Conservation (phyloP, 1,284 basidiomycete species). For the Neonothopanus nambi region DNA sequence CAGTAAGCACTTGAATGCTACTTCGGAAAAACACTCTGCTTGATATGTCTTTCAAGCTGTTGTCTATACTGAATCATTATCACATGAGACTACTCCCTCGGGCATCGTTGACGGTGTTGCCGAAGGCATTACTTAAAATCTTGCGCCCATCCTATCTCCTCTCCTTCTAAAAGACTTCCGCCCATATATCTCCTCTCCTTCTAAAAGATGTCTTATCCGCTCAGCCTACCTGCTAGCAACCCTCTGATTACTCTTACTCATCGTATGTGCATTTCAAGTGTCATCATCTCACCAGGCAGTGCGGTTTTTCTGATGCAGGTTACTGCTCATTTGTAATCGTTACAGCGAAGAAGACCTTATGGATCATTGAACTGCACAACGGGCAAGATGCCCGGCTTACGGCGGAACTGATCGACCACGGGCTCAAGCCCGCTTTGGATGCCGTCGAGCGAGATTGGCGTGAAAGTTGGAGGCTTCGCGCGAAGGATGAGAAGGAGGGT, state of each 20-base stretch:
- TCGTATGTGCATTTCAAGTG: conserved; percentile 42
- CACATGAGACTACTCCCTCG: background rate
- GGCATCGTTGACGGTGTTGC: no score
- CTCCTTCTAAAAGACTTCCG: no score
- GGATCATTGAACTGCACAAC: conserved; percentile 79
- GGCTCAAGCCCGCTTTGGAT: conserved; percentile 73
- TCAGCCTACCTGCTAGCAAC: conserved; percentile 44
- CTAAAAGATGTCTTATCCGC: conserved; percentile 44
- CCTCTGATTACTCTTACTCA: conserved; percentile 65
- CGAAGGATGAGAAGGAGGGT: conserved; percentile 45
- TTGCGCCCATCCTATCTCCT: no score
- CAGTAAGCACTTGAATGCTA: no score
- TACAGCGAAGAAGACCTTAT: conserved; percentile 56
- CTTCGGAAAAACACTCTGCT: no score
- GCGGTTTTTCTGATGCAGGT: no score
- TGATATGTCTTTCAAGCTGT: background rate
- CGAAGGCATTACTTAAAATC: no score
- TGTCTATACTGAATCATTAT: background rate
- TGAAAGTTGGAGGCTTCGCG: conserved; percentile 45
- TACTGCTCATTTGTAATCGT: background rate
- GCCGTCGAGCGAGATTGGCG: conserved; percentile 82
- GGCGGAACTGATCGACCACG: conserved; percentile 57
- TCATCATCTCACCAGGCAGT: no score
- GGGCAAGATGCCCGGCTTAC: conserved; percentile 77
- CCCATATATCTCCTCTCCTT: conserved; percentile 1